phyloP scores from a whole-genome alignment of 208 protist species.

The Acanthamoeba royreba region DNA sequence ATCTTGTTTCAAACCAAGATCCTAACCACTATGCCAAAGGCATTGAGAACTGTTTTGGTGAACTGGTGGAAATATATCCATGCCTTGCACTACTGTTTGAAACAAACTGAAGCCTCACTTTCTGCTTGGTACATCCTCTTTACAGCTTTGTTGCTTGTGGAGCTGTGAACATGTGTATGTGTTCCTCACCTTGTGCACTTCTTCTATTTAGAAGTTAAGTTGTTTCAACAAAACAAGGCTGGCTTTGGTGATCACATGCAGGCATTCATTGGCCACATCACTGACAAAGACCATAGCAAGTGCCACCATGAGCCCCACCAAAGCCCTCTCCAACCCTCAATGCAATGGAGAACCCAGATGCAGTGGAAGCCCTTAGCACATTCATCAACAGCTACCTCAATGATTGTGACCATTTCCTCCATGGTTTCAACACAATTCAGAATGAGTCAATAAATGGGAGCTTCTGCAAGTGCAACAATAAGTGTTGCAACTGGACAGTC shows the following conservation, averaged over 20 bases:
- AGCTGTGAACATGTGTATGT: too few species aligned
- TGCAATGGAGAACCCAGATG: background rate
- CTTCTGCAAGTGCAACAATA: background rate
- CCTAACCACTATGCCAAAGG: background rate
- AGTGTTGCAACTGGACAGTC: background rate
- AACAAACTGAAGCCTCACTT: background rate
- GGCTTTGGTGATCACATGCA: background rate
- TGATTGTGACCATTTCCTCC: background rate
- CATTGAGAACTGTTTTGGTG: background rate
- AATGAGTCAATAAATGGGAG: background rate
- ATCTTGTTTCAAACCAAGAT: background rate
- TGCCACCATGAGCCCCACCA: background rate
- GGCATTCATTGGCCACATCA: background rate
- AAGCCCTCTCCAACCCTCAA: background rate
- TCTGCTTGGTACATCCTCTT: background rate
- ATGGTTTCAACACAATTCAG: background rate
- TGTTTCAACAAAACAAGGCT: background rate
- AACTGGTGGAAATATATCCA: background rate
- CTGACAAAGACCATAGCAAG: background rate
- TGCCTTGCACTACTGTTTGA: background rate
- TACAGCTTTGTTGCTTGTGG: too few species aligned
- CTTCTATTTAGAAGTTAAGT: background rate
- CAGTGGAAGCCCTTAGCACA: background rate
- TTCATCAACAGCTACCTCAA: background rate
- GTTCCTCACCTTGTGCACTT: too few species aligned